phyloP scores from a whole-genome alignment of 768 basidiomycete genomes.

The Russula compacta region DNA sequence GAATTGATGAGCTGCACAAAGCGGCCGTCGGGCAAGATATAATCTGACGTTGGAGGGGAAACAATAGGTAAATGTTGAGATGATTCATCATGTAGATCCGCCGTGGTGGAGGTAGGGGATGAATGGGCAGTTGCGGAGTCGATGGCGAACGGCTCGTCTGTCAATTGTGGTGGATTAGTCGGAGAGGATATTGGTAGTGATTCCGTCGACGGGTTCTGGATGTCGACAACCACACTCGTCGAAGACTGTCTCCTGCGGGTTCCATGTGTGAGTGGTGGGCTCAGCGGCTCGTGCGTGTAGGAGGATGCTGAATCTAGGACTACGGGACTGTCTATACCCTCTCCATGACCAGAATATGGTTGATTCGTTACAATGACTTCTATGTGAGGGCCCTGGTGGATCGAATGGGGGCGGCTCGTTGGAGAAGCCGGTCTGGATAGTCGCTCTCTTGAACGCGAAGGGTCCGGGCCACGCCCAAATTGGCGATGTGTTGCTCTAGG shows the following conservation, averaged over 20 bases:
- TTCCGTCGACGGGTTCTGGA: constrained; percentile 1
- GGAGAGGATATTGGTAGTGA: background rate
- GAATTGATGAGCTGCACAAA: background rate
- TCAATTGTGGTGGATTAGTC: background rate
- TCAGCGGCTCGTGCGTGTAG: background rate
- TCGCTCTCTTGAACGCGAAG: background rate
- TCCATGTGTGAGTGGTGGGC: background rate
- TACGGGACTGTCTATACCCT: background rate
- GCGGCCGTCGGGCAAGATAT: background rate
- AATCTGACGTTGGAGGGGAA: background rate
- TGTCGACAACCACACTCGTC: background rate
- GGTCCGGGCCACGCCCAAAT: background rate
- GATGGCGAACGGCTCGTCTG: background rate
- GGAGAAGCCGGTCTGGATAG: background rate
- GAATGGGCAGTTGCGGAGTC: background rate
- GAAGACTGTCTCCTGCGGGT: background rate
- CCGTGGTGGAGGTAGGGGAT: background rate
- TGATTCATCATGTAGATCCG: background rate
- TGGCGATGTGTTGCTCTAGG: background rate
- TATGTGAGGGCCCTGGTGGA: background rate
- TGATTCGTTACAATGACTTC: background rate
- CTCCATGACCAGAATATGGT: background rate
- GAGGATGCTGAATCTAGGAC: background rate
- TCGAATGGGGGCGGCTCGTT: background rate
- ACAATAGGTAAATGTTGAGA: too few species aligned